Percentiles rank a stretch among this genome's conserved stretches.
Evolutionary conservation across 495 filamentous ascomycete species (phyloP).

Genomic region (Astrothelium subdiscretum): DNA sequence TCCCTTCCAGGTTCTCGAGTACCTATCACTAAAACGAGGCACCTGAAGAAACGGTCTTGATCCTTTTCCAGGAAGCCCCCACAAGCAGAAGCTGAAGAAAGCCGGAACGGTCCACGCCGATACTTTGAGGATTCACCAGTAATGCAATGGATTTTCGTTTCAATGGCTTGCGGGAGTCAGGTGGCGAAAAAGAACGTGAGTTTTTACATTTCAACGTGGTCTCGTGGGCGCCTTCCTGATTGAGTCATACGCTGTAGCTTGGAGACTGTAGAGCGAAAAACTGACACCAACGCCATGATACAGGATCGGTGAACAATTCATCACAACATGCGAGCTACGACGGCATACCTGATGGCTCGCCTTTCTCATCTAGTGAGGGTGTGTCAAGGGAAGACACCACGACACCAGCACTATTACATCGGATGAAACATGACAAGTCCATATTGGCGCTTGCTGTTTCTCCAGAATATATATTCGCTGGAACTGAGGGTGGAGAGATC

Average conservation of each 20-base stretch:
- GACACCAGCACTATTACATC: constrained; percentile 49
- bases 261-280: not conserved
- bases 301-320: not conserved
- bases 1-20: not conserved
- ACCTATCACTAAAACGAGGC: not conserved
- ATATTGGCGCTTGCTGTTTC: constrained; percentile 61
- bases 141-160: not conserved
- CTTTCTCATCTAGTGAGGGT: not conserved
- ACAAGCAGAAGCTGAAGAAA: not conserved
- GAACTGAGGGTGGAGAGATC: constrained; percentile 85
- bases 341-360: not conserved
- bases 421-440: constrained; percentile 57
- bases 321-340: not conserved
- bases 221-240: not conserved
- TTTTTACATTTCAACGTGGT: not conserved
- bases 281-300: not conserved
- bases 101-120: too few species aligned
- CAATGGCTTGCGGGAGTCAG: not conserved
- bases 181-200: not conserved
- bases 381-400: not conserved
- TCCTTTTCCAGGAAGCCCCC: too few species aligned
- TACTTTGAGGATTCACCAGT: too few species aligned
- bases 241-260: not conserved
- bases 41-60: not conserved
- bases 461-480: constrained; percentile 60